Evolutionary conservation across 2,329 filamentous ascomycete species (phyloP).

Genomic region (Phaeoacremonium minimum): DNA sequence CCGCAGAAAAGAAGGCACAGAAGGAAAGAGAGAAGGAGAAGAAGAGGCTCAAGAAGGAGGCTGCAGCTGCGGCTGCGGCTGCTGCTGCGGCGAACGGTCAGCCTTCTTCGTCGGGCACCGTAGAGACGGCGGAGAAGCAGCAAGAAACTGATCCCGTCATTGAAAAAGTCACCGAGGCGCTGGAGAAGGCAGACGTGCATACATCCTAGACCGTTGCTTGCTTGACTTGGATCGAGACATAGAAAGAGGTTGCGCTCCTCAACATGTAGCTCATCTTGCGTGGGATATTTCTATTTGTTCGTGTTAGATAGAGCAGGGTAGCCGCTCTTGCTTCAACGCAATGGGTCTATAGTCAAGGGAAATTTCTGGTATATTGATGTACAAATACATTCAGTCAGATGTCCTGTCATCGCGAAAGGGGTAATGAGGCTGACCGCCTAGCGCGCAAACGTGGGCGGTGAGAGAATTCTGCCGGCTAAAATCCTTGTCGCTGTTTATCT

Average conservation of each 20-base stretch:
- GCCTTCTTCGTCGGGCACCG: constrained; percentile 6
- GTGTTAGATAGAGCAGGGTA: too few species aligned
- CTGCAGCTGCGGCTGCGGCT: constrained; percentile 17
- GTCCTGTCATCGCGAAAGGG: too few species aligned
- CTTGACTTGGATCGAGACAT: too few species aligned
- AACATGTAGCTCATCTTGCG: too few species aligned
- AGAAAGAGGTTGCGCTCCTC: neutral
- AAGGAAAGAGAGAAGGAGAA: constrained; percentile 47
- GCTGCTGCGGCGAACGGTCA: neutral
- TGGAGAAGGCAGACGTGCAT: constrained; percentile 19
- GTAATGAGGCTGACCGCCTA: too few species aligned
- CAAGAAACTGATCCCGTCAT: constrained; percentile 16
- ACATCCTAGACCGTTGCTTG: constrained; percentile 10
- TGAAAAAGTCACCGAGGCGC: constrained; percentile 16
- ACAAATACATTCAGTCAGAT: too few species aligned
- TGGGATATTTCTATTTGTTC: too few species aligned
- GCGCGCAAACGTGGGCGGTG: too few species aligned
- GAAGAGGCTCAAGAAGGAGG: constrained; percentile 34
- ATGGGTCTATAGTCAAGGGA: too few species aligned
- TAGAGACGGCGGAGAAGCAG: constrained; percentile 17
- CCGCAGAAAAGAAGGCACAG: constrained; percentile 45
- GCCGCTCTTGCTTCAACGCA: too few species aligned
- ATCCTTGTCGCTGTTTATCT: too few species aligned
- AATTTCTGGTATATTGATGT: too few species aligned
- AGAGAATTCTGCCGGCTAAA: neutral